A percentile compares a stretch with the other conserved stretches of the same genome.
Conservation (phyloP, 371 early-diverging fungal species). For the Zopfochytrium polystomum region DNA sequence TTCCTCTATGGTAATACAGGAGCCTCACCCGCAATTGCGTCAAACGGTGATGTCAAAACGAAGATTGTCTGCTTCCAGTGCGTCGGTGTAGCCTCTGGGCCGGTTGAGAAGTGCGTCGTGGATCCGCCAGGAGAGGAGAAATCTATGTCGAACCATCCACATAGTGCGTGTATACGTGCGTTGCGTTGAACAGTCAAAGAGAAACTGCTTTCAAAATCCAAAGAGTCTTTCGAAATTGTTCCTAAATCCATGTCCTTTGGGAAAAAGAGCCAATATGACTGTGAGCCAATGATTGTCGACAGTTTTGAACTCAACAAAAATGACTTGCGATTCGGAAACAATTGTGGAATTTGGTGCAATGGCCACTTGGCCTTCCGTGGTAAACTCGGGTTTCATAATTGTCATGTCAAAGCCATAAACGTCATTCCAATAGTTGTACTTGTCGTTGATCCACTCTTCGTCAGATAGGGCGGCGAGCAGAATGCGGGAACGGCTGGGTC, state of each 20-base stretch:
- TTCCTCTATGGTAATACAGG: too few species aligned
- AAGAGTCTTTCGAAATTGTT: constrained; percentile 78
- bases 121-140: constrained; percentile 74
- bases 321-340: too few species aligned
- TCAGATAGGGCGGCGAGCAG: constrained; percentile 91
- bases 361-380: constrained; percentile 91
- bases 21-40: constrained; percentile 34
- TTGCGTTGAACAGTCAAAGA: constrained; percentile 69
- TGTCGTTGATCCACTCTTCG: constrained; percentile 86
- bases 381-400: constrained; percentile 80
- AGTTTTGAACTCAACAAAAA: neutral
- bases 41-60: constrained; percentile 33
- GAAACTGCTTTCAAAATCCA: constrained; percentile 79
- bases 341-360: constrained; percentile 77
- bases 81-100: constrained; percentile 83
- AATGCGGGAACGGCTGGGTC: constrained; percentile 91
- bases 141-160: constrained; percentile 84
- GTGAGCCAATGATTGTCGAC: neutral
- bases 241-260: constrained; percentile 67
- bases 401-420: constrained; percentile 80
- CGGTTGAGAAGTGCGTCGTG: constrained; percentile 73
- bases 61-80: constrained; percentile 99
- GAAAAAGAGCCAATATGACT: neutral
- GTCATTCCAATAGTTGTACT: constrained; percentile 45
- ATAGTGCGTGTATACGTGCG: constrained; percentile 85